These are phyloP conservation scores for Stephania yunnanensis DNA, from an alignment of 164 flowering plant genomes.

Conservation along the genomic window DNA sequence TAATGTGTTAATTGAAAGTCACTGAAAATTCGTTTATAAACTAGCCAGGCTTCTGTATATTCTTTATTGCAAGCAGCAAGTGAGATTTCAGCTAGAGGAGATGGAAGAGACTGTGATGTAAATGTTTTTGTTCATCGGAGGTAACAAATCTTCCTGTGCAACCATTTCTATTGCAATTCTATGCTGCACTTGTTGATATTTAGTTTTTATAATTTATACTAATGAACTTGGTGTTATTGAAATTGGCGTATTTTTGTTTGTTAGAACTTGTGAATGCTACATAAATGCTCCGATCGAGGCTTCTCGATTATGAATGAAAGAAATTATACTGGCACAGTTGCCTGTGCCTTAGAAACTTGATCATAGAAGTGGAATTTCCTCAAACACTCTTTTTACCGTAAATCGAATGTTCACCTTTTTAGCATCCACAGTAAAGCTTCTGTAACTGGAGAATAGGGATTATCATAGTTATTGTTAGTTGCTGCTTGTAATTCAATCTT, in stretches of 20 bases:
- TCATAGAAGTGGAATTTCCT: neutral
- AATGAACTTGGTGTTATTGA: neutral
- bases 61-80: slow-evolving; percentile 80
- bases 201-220: neutral
- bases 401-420: neutral
- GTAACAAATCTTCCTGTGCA: slow-evolving; percentile 26
- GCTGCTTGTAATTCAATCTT: neutral
- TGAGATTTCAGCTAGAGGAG: slow-evolving; percentile 80
- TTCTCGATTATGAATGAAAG: neutral
- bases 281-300: neutral
- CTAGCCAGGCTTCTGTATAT: slow-evolving; percentile 72
- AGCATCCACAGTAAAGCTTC: neutral
- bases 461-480: neutral
- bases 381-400: neutral
- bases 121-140: slow-evolving; percentile 86
- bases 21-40: neutral
- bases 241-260: neutral
- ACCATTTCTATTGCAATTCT: neutral
- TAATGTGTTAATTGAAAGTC: neutral
- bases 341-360: neutral
- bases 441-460: neutral
- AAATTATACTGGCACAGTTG: neutral
- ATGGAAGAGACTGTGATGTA: slow-evolving; percentile 73
- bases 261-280: neutral
- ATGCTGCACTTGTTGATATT: neutral